Base-by-base conservation (phyloP, 192 early-diverging fungal genomes). In the Linnemannia elongata region DNA sequence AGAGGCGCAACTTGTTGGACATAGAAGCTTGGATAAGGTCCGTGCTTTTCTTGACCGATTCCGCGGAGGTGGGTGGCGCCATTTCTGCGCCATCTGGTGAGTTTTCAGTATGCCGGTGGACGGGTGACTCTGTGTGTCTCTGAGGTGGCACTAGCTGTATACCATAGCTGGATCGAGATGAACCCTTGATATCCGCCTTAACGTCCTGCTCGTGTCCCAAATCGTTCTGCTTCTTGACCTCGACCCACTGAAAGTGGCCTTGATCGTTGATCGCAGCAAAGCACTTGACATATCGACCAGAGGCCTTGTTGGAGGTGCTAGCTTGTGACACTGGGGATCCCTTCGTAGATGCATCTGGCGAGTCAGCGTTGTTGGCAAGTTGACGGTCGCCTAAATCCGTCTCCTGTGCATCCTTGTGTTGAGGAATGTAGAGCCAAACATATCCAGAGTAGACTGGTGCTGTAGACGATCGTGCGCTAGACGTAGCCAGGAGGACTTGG, bases 221-320 rank as follows among this genome's bases (percentile, higher is more conserved):
- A 20, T 80, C 69, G 8, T 44, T 81, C 42, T 80, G 79, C 35
- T 87, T 87, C 68, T 87, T 87, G 76, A 87, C 85, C 33, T 87
- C 79, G 8, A 87, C 85, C 85, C 85, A 87, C 27, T 81, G 85
- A 63, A 87, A 87, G 27, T 87, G 85, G 2, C 85, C 85, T 33
- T 81, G 80, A 52, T 87, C 85, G 42, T 76, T 87, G 33, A 87
- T 87, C 22, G 72, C 70, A 4, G 80, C 85, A 63, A 87, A 87
- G 42, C 85, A 87, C 41, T 87, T 87, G 45, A 87, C 79, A 42
- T 81, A 87, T 27, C 85, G 75, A 30, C 85, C 85, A 0, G 85
- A 24, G 4, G 17, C 44, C 33, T 18, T 55, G 33, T 41, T 68
- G 6, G 41, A 42, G 15, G 22, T 71, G 6, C 35, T 71, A 7